Evolutionary conservation across 805 yeast species (phyloP).

Genomic region (Yamadazyma takamatsuzukensis): DNA sequence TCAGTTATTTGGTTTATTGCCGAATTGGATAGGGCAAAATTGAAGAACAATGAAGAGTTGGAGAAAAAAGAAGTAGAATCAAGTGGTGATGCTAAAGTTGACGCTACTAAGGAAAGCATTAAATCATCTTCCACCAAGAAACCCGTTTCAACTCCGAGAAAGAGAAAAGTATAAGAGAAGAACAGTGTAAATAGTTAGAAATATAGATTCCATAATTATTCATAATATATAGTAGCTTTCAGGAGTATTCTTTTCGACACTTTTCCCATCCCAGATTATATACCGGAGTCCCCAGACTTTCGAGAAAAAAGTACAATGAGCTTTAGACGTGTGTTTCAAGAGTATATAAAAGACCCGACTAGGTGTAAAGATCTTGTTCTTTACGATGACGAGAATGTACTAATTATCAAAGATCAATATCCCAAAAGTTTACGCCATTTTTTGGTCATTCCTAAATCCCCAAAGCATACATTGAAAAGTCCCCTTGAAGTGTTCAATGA

Average conservation of each 20-base stretch:
- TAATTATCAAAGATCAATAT: conserved; percentile 56
- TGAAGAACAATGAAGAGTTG: conserved; percentile 42
- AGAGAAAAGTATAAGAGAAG: conserved; percentile 15
- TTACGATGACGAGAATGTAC: conserved; percentile 48
- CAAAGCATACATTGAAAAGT: conserved; percentile 36
- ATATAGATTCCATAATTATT: too few relatives aligned
- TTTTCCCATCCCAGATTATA: too few relatives aligned
- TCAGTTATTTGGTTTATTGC: conserved; percentile 83
- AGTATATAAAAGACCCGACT: conserved; percentile 48
- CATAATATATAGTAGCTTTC: too few relatives aligned
- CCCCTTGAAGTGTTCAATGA: conserved; percentile 50
- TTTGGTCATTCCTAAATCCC: conserved; percentile 55
- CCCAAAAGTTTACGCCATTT: conserved; percentile 64
- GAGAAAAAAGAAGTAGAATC: conserved; percentile 12
- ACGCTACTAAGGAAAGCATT: neutral
- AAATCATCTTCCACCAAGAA: neutral
- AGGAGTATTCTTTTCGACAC: too few relatives aligned
- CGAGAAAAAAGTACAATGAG: too few relatives aligned
- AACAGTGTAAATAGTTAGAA: neutral
- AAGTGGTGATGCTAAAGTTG: conserved; percentile 1
- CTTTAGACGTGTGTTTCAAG: conserved; percentile 45
- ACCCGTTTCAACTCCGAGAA: conserved; percentile 9
- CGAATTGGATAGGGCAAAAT: conserved; percentile 54
- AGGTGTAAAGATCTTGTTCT: conserved; percentile 33
- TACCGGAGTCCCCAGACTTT: too few relatives aligned